These are phyloP conservation scores for Niebla homalea DNA, from an alignment of 495 filamentous ascomycete genomes.

Conservation along the genomic window DNA sequence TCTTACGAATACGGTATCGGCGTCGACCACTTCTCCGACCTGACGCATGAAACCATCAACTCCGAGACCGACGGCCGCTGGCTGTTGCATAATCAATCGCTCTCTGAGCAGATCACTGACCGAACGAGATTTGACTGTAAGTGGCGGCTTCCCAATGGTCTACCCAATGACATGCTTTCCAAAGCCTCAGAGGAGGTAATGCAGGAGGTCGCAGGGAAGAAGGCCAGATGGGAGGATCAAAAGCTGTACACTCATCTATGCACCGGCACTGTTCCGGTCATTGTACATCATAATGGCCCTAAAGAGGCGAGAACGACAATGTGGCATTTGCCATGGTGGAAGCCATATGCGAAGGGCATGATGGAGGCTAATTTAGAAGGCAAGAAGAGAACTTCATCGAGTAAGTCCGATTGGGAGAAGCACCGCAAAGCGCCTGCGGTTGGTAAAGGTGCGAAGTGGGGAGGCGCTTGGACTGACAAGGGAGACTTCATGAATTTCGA, in stretches of 20 bases:
- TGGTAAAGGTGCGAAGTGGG: no score
- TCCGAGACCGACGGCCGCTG: constrained; percentile 3
- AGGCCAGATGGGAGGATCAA: no score
- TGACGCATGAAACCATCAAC: constrained; percentile 1
- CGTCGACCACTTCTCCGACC: constrained; percentile 2
- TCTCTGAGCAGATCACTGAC: not conserved
- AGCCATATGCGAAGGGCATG: not conserved
- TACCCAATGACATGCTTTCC: no score
- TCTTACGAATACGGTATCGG: constrained; percentile 4
- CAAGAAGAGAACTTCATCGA: no score
- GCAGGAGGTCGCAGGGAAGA: no score
- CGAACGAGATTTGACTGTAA: constrained; percentile 4
- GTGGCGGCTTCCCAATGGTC: not conserved
- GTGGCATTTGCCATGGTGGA: constrained; percentile 4
- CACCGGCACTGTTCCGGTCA: not conserved
- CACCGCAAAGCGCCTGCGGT: no score
- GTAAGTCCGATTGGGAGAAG: no score
- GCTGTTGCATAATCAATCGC: not conserved
- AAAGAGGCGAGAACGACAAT: not conserved
- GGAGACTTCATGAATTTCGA: no score
- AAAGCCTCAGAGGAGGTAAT: no score
- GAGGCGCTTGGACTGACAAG: no score
- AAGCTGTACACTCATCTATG: constrained; percentile 3
- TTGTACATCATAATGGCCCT: constrained; percentile 5
- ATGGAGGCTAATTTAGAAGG: not conserved